These are phyloP conservation scores for Mrakia hoshinonis DNA, from an alignment of 768 basidiomycete genomes.

Conservation along the genomic window DNA sequence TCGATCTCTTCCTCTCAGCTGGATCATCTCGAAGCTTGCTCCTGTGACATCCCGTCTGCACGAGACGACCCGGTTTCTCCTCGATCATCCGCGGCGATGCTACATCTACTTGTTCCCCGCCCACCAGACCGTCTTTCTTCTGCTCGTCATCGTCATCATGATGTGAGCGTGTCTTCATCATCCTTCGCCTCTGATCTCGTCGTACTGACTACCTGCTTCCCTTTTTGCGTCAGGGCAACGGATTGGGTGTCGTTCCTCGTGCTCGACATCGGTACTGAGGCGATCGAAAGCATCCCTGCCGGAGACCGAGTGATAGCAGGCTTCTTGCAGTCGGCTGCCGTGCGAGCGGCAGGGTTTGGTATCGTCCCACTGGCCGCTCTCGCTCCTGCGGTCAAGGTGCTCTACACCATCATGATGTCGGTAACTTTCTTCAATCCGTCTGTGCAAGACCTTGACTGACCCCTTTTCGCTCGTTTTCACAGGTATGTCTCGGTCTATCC, in stretches of 20 bases:
- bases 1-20: slow-evolving; percentile 48
- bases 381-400: slow-evolving; percentile 82
- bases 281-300: slow-evolving; percentile 58
- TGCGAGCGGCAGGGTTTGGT: slow-evolving; percentile 78
- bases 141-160: slow-evolving; percentile 57
- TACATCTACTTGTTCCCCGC: slow-evolving; percentile 43
- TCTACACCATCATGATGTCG: slow-evolving; percentile 72
- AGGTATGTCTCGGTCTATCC: slow-evolving; percentile 45
- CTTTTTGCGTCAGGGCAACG: slow-evolving; percentile 47
- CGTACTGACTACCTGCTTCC: background rate
- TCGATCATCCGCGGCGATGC: slow-evolving; percentile 77
- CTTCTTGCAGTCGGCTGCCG: slow-evolving; percentile 64
- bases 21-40: slow-evolving; percentile 58
- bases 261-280: slow-evolving; percentile 71
- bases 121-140: slow-evolving; percentile 86
- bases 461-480: background rate
- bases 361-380: slow-evolving; percentile 64
- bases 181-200: background rate
- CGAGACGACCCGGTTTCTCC: slow-evolving; percentile 79
- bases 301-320: slow-evolving; percentile 65
- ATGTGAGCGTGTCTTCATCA: slow-evolving; percentile 49
- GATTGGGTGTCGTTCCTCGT: slow-evolving; percentile 89
- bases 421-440: slow-evolving; percentile 39
- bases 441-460: background rate
- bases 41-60: slow-evolving; percentile 53